Conservation (phyloP, 2,329 filamentous ascomycete species). For the Xylaria sp. region DNA sequence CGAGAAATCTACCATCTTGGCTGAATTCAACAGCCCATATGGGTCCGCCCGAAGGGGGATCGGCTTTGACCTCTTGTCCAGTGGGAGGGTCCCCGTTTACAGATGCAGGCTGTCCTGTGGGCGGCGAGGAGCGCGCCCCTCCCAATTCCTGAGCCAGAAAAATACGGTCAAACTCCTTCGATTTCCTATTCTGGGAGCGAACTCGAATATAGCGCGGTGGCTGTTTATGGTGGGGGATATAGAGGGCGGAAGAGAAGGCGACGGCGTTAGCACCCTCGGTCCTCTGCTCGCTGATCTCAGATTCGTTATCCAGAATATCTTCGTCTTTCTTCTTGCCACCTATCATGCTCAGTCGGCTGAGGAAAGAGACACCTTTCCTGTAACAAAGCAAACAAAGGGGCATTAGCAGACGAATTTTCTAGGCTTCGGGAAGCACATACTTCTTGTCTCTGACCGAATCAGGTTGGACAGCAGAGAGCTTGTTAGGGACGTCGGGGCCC, state of each 20-base stretch:
- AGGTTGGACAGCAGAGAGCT: slow-evolving; percentile 48
- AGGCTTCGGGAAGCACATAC: slow-evolving; percentile 57
- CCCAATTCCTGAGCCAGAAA: slow-evolving; percentile 93
- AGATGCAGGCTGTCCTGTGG: slow-evolving; percentile 42
- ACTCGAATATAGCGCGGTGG: slow-evolving; percentile 93
- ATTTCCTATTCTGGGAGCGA: slow-evolving; percentile 80
- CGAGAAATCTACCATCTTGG: slow-evolving; percentile 87
- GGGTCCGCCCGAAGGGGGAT: slow-evolving; percentile 66
- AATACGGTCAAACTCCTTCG: slow-evolving; percentile 82
- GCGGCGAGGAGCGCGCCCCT: slow-evolving; percentile 59
- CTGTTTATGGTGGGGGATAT: slow-evolving; percentile 86
- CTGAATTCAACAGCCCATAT: slow-evolving; percentile 96
- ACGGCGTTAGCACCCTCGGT: slow-evolving; percentile 84
- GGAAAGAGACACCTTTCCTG: slow-evolving; percentile 89
- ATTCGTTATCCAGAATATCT: slow-evolving; percentile 70
- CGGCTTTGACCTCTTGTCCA: slow-evolving; percentile 49
- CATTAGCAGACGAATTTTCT: slow-evolving; percentile 18
- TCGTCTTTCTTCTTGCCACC: slow-evolving; percentile 78
- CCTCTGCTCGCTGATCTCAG: slow-evolving; percentile 72
- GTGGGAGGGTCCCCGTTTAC: slow-evolving; percentile 45
- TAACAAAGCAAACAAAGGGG: slow-evolving; percentile 23
- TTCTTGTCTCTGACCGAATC: slow-evolving; percentile 70
- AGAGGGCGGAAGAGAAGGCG: slow-evolving; percentile 84
- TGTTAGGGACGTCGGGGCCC: slow-evolving; percentile 56
- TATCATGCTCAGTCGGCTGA: slow-evolving; percentile 83